Percentiles rank a stretch among this genome's conserved stretches.
Evolutionary conservation across 306 rosid species (phyloP).

Genomic region (Notholithocarpus densiflorus): DNA sequence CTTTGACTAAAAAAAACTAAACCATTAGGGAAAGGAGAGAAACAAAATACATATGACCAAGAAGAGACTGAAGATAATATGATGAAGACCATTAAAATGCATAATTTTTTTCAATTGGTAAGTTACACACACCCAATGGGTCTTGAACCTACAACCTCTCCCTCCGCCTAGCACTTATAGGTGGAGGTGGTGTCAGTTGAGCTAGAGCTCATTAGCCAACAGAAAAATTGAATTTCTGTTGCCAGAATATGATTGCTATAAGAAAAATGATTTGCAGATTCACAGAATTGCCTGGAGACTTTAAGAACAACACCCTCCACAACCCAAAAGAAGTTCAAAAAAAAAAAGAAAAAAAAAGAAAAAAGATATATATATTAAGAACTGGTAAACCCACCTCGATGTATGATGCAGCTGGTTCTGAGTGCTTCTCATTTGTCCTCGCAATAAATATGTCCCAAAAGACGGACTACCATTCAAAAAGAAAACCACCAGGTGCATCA

Average conservation of each 20-base stretch:
- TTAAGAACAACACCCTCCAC: not conserved
- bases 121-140: too few relatives aligned
- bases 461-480: constrained; percentile 91
- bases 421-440: constrained; percentile 48
- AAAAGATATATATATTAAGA: not conserved
- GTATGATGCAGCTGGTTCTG: constrained; percentile 64
- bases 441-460: constrained; percentile 72
- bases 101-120: not conserved
- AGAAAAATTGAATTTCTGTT: not conserved
- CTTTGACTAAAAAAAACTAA: not conserved
- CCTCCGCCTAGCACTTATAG: too few relatives aligned
- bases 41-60: not conserved
- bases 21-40: not conserved
- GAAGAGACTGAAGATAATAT: not conserved
- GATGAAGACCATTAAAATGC: not conserved
- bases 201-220: too few relatives aligned
- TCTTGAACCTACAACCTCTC: too few relatives aligned
- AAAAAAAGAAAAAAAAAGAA: too few relatives aligned
- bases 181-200: too few relatives aligned
- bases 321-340: not conserved
- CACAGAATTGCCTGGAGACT: not conserved
- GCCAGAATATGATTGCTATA: not conserved
- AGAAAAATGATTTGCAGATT: not conserved
- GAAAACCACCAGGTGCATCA: constrained; percentile 74
- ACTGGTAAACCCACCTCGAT: constrained; percentile 38